Base-by-base conservation (phyloP, 352 stramenopile genomes). In the Albugo candida region DNA sequence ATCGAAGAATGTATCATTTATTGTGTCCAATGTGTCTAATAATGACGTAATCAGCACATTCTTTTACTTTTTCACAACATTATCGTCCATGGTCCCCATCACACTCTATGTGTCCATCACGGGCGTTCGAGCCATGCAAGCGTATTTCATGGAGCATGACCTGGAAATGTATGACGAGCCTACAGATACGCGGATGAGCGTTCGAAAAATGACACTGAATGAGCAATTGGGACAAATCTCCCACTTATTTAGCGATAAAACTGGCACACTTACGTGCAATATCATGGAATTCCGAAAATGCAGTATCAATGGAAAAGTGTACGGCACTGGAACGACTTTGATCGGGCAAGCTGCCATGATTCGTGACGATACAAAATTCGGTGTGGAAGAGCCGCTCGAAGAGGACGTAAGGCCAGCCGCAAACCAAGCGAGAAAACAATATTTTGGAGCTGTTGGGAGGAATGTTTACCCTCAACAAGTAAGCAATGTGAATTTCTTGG, bases 161-260 rank as follows among this genome's bases (percentile, higher is more conserved):
- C 47, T 91, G 14, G 67, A 89, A 24, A 92, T 92, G 80, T 92
- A 86, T 41, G 71, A 92, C 37, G 59, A 57, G 36, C 75, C 79
- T 40, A 81, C 55, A 19, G 74, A 74, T 17, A 73, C 67, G 0
- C 64, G 58, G 0, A 80, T 94, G 56, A 63, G 77, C 12, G 89
- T 80, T 11, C 67, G 80, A 38, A 87, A 84, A 58, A 91, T 87
- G 70, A 65, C 81, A 51, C 57, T 92, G 13, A 92, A 92, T 43
- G 80, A 92, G 37, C 73, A 92, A 43, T 59, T 92, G 11, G 80
- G 80, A 4, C 71, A 92, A 45, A 88, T 99, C 42, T 92, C 95
- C 41, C 96, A 99, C 60, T 93, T 99, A 18, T 99, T 99, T 60
- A 97, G 71, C 1, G 78, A 92, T 54, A 92, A 92, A 48, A 92